Conservation (phyloP, 306 rosid species). For the Ziziphus jujuba region DNA sequence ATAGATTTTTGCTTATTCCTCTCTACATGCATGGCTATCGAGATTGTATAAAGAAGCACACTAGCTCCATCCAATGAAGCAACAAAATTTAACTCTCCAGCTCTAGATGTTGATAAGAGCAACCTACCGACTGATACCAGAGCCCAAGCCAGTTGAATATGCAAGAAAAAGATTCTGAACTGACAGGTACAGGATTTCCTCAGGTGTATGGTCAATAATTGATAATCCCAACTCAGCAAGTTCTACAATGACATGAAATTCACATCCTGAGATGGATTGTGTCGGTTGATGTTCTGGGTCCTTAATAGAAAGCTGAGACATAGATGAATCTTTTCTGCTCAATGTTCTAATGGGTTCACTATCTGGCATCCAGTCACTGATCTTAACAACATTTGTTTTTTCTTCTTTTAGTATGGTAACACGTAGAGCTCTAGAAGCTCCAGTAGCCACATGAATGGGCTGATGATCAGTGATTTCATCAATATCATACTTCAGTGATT, state of each 20-base stretch:
- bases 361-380: constrained; percentile 96
- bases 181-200: constrained; percentile 81
- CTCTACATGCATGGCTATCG: not conserved
- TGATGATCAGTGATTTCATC: constrained; percentile 84
- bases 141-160: constrained; percentile 88
- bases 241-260: constrained; percentile 75
- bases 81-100: not conserved
- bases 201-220: constrained; percentile 87
- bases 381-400: constrained; percentile 67
- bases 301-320: constrained; percentile 40
- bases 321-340: constrained; percentile 43
- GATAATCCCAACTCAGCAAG: constrained; percentile 90
- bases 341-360: constrained; percentile 49
- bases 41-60: not conserved
- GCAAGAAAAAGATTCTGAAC: constrained; percentile 80
- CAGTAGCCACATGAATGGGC: constrained; percentile 54
- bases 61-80: not conserved
- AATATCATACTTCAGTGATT: constrained; percentile 73
- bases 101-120: constrained; percentile 7
- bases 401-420: constrained; percentile 83
- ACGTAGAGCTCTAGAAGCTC: constrained; percentile 66
- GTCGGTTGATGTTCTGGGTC: constrained; percentile 49
- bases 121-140: constrained; percentile 85
- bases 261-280: constrained; percentile 55
- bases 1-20: not conserved